Percentiles rank a stretch among this genome's conserved stretches.
Conservation (phyloP, 2,329 filamentous ascomycete species). For the Cytospora piceae region DNA sequence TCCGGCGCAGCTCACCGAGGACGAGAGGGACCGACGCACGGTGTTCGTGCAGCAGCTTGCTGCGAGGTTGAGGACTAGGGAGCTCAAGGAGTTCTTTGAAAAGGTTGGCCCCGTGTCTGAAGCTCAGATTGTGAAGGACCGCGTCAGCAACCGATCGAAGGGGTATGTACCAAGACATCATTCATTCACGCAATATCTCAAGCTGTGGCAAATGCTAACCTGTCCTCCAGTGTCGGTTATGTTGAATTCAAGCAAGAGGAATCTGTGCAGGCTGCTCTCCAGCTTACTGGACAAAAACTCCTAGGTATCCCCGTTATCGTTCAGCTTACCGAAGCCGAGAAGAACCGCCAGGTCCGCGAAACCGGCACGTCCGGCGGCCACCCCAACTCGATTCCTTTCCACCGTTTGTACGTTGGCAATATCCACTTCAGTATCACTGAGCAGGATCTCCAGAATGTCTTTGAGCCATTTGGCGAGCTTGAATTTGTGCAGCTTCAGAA, state of each 20-base stretch:
- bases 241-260: constrained; percentile 98
- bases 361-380: constrained; percentile 70
- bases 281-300: constrained; percentile 98
- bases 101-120: constrained; percentile 94
- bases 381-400: constrained; percentile 88
- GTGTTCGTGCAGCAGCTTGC: constrained; percentile 99
- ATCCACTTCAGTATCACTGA: constrained; percentile 99
- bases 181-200: not conserved
- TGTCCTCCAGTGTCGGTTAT: constrained; percentile 79
- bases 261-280: constrained; percentile 88
- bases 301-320: constrained; percentile 98
- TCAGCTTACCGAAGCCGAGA: constrained; percentile 97
- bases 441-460: constrained; percentile 91
- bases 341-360: constrained; percentile 93
- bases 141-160: constrained; percentile 95
- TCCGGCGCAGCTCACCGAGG: constrained; percentile 76
- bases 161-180: constrained; percentile 64
- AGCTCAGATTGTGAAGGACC: constrained; percentile 97
- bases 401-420: constrained; percentile 97
- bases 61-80: constrained; percentile 86
- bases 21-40: constrained; percentile 94
- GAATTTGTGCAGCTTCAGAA: constrained; percentile 98
- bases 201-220: constrained; percentile 8
- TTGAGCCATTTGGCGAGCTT: constrained; percentile 95
- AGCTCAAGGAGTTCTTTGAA: constrained; percentile 94